phyloP scores from a whole-genome alignment of 1,139 yeast genomes.

The Lizanozyma gosingica region DNA sequence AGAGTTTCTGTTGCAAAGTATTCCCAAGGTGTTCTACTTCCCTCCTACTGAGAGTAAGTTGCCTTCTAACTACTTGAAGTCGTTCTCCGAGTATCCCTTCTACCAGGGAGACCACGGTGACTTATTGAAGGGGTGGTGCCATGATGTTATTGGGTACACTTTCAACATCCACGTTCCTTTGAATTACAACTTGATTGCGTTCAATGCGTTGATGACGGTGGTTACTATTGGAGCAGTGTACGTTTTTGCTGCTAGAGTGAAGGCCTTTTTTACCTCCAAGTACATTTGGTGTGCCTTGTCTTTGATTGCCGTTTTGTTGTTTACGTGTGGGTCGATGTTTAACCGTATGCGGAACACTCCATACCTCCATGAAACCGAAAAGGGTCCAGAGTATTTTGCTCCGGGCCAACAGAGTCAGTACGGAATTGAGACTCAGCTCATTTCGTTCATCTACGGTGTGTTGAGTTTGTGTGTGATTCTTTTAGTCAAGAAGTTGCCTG shows the following conservation, averaged over 20 bases:
- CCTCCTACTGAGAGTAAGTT: conserved; percentile 39
- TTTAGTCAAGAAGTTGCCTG: conserved; percentile 42
- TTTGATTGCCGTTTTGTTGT: conserved; percentile 54
- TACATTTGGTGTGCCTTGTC: conserved; percentile 63
- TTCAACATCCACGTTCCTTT: conserved; percentile 49
- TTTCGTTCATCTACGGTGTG: conserved; percentile 54
- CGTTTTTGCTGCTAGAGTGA: conserved; percentile 15
- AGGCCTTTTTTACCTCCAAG: conserved; percentile 23
- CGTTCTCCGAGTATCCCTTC: conserved; percentile 39
- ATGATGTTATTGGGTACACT: conserved; percentile 29
- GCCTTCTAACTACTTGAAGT: conserved; percentile 21
- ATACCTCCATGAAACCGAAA: conserved; percentile 47
- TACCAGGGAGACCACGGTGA: conserved; percentile 45
- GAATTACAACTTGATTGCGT: conserved; percentile 41
- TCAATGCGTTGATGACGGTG: conserved; percentile 35
- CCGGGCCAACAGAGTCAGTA: conserved; percentile 67
- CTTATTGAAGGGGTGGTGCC: conserved; percentile 31
- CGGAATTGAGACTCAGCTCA: conserved; percentile 75
- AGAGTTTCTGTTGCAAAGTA: conserved; percentile 52
- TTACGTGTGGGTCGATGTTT: conserved; percentile 90
- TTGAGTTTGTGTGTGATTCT: conserved; percentile 42
- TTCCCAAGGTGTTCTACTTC: conserved; percentile 69
- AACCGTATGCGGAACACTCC: conserved; percentile 76
- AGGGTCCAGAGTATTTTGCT: conserved; percentile 55
- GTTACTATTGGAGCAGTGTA: conserved; percentile 13